Percentiles rank a stretch among this genome's conserved stretches.
Evolutionary conservation across 192 early-diverging fungal genomes (phyloP).

Genomic region (Mortierella alpina): DNA sequence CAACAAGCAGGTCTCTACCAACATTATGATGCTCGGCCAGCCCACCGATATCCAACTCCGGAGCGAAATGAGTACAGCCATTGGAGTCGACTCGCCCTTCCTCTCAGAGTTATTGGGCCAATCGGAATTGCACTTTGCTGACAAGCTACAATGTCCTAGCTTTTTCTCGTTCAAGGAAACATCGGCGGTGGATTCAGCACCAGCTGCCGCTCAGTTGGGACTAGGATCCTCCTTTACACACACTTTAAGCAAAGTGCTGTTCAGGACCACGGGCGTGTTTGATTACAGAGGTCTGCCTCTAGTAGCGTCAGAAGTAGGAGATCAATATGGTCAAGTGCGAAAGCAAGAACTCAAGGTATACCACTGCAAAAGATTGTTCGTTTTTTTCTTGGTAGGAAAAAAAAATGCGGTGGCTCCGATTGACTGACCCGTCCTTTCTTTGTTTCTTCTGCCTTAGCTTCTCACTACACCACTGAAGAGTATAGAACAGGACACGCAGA

Average conservation of each 20-base stretch:
- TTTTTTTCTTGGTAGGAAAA: not conserved
- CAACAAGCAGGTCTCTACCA: slow-evolving; percentile 6
- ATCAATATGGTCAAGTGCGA: slow-evolving; percentile 24
- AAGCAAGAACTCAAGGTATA: slow-evolving; percentile 46
- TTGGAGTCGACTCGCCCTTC: not conserved
- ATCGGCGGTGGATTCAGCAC: not conserved
- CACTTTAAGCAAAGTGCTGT: slow-evolving; percentile 37
- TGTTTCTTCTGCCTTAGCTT: slow-evolving; percentile 4
- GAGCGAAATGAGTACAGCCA: slow-evolving; percentile 23
- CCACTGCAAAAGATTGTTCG: too few relatives aligned
- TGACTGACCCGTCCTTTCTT: too few relatives aligned
- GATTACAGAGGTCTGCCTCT: slow-evolving; percentile 20
- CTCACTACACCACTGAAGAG: slow-evolving; percentile 19
- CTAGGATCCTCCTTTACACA: slow-evolving; percentile 13
- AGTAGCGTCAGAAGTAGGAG: slow-evolving; percentile 28
- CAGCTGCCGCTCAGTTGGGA: slow-evolving; percentile 24
- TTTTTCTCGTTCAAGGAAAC: slow-evolving; percentile 26
- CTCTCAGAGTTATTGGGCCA: slow-evolving; percentile 11
- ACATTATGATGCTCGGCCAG: slow-evolving; percentile 50
- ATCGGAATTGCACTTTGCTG: slow-evolving; percentile 8
- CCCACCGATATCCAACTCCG: slow-evolving; percentile 42
- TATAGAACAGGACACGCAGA: too few relatives aligned
- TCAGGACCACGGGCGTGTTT: slow-evolving; percentile 39
- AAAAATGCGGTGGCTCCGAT: too few relatives aligned
- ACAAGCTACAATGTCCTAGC: slow-evolving; percentile 18